These are phyloP conservation scores for Mycena rosella DNA, from an alignment of 768 basidiomycete genomes.

Conservation along the genomic window DNA sequence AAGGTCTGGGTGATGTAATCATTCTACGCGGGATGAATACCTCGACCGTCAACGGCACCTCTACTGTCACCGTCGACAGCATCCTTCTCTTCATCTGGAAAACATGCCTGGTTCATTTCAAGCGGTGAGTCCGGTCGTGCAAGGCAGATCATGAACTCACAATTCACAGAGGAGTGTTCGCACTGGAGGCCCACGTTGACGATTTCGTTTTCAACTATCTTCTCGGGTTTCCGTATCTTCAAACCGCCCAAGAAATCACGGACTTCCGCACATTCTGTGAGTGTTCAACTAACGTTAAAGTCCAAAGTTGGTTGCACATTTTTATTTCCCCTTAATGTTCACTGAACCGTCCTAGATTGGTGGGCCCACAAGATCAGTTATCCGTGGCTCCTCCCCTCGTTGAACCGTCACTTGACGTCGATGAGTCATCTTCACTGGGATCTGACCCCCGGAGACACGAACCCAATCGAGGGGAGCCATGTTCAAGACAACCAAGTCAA, in stretches of 20 bases:
- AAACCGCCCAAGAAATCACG: not conserved
- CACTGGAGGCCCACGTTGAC: not conserved
- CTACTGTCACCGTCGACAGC: not conserved
- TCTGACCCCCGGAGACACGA: slow-evolving; percentile 13
- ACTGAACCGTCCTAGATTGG: not conserved
- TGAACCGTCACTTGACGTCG: slow-evolving; percentile 1
- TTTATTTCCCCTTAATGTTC: not conserved
- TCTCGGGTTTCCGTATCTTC: slow-evolving; percentile 11
- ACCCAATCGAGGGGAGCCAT: slow-evolving; percentile 18
- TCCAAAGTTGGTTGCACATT: not conserved
- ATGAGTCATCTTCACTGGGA: slow-evolving; percentile 14
- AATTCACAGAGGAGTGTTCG: not conserved
- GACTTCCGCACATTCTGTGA: slow-evolving; percentile 6
- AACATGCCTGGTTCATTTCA: slow-evolving; percentile 9
- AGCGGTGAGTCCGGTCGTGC: not conserved
- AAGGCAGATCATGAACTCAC: not conserved
- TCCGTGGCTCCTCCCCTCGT: slow-evolving; percentile 17
- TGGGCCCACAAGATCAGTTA: slow-evolving; percentile 22
- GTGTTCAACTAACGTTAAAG: slow-evolving; percentile 1
- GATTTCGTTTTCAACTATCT: not conserved
- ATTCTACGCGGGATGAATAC: slow-evolving; percentile 12
- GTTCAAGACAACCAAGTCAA: slow-evolving; percentile 14
- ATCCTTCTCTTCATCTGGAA: slow-evolving; percentile 13
- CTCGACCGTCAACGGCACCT: not conserved
- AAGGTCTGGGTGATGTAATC: slow-evolving; percentile 15